A percentile compares a stretch with the other conserved stretches of the same genome.
These are phyloP conservation scores for Isatis tinctoria DNA, from an alignment of 345 rosid genomes.

Conservation along the genomic window DNA sequence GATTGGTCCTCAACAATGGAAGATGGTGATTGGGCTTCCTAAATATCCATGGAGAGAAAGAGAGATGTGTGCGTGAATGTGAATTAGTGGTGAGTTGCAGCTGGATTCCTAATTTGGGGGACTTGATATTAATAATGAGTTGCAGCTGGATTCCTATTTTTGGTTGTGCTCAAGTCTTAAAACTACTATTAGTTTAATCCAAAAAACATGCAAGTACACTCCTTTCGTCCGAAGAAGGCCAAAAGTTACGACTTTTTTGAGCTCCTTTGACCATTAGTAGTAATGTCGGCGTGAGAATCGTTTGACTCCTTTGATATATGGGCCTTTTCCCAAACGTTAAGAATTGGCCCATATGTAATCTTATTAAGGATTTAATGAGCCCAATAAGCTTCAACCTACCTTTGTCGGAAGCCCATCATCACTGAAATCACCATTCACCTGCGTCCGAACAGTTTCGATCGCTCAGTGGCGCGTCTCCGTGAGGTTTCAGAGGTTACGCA, in stretches of 20 bases:
- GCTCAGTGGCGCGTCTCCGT: neutral
- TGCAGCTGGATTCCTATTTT: slow-evolving; percentile 31
- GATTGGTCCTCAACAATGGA: slow-evolving; percentile 8
- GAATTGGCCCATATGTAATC: neutral
- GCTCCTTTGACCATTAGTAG: slow-evolving; percentile 10
- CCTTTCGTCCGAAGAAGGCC: slow-evolving; percentile 14
- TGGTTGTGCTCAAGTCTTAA: neutral
- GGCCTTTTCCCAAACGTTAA: neutral
- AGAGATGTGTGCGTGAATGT: slow-evolving; percentile 13
- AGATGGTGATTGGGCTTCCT: slow-evolving; percentile 18
- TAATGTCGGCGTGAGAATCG: slow-evolving; percentile 17
- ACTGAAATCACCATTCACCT: neutral
- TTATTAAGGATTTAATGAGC: neutral
- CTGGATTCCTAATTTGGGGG: slow-evolving; percentile 22
- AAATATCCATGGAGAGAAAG: slow-evolving; percentile 4
- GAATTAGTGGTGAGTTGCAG: slow-evolving; percentile 27
- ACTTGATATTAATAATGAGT: slow-evolving; percentile 4
- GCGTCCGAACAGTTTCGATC: neutral
- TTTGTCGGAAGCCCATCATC: neutral
- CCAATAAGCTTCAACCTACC: neutral
- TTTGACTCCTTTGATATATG: neutral
- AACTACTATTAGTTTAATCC: slow-evolving; percentile 20
- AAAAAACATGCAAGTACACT: slow-evolving; percentile 13
- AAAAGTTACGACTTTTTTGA: neutral
- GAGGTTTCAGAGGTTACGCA: neutral